Evolutionary conservation across 257 asterid genomes (phyloP), one percentile per base, ranked within the genome.

Genomic region (Plantago major): DNA sequence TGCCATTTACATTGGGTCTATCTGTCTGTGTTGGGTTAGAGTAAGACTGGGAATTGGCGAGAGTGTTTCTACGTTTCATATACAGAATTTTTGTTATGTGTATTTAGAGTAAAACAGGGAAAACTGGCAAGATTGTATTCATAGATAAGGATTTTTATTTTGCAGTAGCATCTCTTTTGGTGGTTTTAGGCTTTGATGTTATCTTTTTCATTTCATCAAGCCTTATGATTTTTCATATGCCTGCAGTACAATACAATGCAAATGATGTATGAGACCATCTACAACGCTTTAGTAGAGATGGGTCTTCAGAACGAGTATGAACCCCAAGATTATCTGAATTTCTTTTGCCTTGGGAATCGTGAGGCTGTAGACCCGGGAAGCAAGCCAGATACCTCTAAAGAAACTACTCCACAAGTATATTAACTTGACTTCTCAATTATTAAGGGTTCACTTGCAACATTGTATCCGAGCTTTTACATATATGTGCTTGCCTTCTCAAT

Each of bases 271-370:
- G 92, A 71, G 16, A 66, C 73, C 49, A 87, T 90, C 68, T 87
- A 90, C 83, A 82, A 82, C 68, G 97, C 97, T 46, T 76, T 90
- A 65, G 78, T 63, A 52, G 97, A 87, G 80, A 70, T 64, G 69
- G 95, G 95, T 42, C 87, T 90, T 18, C 87, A 90, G 62, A 71
- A 63, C 8, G 79, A 78, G 59, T 81, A 76, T 46, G 97, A 90
- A 65, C 97, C 95, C 42, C 89, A 85, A 58, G 97, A 90, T 53
- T 87, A 79, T 48, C 71, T 90, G 73, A 90, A 79, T 66, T 90
- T 90, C 90, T 87, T 90, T 72, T 90, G 97, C 74, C 94, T 90
- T 52, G 97, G 97, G 55, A 87, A 84, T 71, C 94, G 95, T 3
- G 97, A 90, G 74, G 73, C 84, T 14, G 71, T 51, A 3, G 79